phyloP scores from a whole-genome alignment of 2,329 filamentous ascomycete genomes.

The Colletotrichum trifolii region DNA sequence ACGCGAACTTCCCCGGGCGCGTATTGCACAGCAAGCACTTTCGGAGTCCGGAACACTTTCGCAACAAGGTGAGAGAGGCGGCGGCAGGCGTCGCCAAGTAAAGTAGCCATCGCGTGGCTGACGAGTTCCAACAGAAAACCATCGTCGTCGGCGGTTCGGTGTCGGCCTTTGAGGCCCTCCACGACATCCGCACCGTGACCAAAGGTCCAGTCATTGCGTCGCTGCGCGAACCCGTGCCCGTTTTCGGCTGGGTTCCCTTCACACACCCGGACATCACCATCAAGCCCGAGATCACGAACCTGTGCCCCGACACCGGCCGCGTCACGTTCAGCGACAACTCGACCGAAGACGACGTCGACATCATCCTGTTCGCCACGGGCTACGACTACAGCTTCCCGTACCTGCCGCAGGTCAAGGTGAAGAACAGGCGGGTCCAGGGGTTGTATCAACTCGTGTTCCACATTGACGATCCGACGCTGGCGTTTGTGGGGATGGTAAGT shows the following conservation, averaged over 20 bases:
- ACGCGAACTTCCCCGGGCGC: constrained; percentile 47
- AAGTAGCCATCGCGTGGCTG: neutral
- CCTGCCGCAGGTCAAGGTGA: neutral
- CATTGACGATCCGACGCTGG: constrained; percentile 47
- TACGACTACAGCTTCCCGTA: constrained; percentile 22
- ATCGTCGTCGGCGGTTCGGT: constrained; percentile 68
- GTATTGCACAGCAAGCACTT: constrained; percentile 54
- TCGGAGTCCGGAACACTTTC: constrained; percentile 41
- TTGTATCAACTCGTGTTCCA: constrained; percentile 50
- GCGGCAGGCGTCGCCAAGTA: too few species aligned
- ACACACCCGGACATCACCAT: constrained; percentile 3
- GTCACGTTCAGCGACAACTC: constrained; percentile 21
- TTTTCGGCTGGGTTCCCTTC: constrained; percentile 16
- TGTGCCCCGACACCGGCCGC: neutral
- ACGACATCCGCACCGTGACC: constrained; percentile 58
- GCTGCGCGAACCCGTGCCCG: constrained; percentile 42
- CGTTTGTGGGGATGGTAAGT: constrained; percentile 48
- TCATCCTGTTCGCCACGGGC: constrained; percentile 18
- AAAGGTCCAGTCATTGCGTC: constrained; percentile 59
- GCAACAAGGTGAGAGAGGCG: constrained; percentile 30
- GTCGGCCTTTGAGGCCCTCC: constrained; percentile 66
- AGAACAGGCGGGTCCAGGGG: constrained; percentile 44
- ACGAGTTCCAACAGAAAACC: constrained; percentile 51
- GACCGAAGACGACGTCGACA: constrained; percentile 13
- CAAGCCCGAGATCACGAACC: neutral